Evolutionary conservation across 495 filamentous ascomycete species (phyloP), one percentile per base, ranked within the genome.

Genomic region (Chlorociboria aeruginascens): DNA sequence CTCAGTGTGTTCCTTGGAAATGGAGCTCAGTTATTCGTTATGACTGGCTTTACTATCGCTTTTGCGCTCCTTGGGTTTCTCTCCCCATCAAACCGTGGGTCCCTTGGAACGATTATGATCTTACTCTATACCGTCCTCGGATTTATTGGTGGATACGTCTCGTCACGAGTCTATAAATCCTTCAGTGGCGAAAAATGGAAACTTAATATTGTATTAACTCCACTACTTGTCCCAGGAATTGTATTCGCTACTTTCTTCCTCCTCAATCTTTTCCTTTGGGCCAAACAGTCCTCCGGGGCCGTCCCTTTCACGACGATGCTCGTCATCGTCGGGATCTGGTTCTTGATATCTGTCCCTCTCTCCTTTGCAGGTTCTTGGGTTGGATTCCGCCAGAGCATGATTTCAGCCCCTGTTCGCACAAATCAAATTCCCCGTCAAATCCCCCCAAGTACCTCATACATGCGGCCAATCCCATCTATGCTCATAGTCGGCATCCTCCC

Each of bases 391-490:
- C 66, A 73, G 30, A 48, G 79, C 62, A 60, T 74, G 3, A 67
- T 90, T 43, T 72, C 85, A 49, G 69, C 86, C 7, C 92, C 92
- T 0, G 89, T 92, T 48, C 87, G 87, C 60, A 93, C 87, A 43
- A 98, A 98, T 72, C 92, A 97, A 60, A 98, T 98, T 48, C 92
- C 92, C 0, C 84, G 92, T 37, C 92, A 98, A 68, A 90, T 98
- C 39, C 90, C 92, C 30, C 85, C 84, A 1, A 73, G 82, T 41
- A 72, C 76, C 11, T 85, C 77, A 2, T 95, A 89, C 56, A 78
- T 96, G 28, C 80, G 83, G 43, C 84, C 86, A 0, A 68, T 93
- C 9, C 90, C 90, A 0, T 89, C 83, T 42, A 85, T 94, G 73
- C 72, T 95, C 25, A 71, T 95, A 25, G 89, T 88, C 16, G 93